Evolutionary conservation across 75 land plant genomes (phyloP), one percentile per base, ranked within the genome.

Genomic region (Larix kaempferi): DNA sequence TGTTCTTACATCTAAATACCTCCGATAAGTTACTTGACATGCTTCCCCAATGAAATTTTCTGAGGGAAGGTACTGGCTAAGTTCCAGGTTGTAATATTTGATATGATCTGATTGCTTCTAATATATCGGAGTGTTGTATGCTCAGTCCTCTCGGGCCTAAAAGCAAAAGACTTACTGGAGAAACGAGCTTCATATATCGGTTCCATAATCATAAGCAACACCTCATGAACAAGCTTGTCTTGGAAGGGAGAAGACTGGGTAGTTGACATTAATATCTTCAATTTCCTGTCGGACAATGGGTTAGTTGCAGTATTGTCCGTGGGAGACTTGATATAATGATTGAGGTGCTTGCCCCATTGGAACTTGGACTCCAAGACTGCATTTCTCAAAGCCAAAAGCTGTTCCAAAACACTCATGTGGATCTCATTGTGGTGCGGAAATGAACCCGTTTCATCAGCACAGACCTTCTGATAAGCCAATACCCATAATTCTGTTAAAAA

Each of bases 171-270:
- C 76, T 88, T 90, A 57, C 72, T 78, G 1, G 94, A 92, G 73
- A 94, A 92, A 74, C 92, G 56, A 0, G 90, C 80, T 77, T 94
- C 97, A 64, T 81, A 94, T 7, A 94, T 61, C 0, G 97, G 97
- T 84, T 94, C 97, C 57, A 94, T 73, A 29, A 94, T 67, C 89
- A 94, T 84, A n/a, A 94, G 76, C 78, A 94, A 74, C 6, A 94
- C 92, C 74, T 94, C 97, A 69, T 94, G 97, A 12, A 94, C 95
- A 64, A 94, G 78, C 74, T 79, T 80, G 57, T 94, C 97, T 62
- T 94, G 94, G 76, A 94, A 94, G 3, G 89, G 71, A 1, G 89
- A 73, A 0, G 96, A 89, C 72, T 85, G 86, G 2, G 90, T 81
- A 8, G 91, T 82, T 1, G 90, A 80, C 78, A 87, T 61, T 26